phyloP scores from a whole-genome alignment of 306 rosid species.

The Boehmeria nivea region DNA sequence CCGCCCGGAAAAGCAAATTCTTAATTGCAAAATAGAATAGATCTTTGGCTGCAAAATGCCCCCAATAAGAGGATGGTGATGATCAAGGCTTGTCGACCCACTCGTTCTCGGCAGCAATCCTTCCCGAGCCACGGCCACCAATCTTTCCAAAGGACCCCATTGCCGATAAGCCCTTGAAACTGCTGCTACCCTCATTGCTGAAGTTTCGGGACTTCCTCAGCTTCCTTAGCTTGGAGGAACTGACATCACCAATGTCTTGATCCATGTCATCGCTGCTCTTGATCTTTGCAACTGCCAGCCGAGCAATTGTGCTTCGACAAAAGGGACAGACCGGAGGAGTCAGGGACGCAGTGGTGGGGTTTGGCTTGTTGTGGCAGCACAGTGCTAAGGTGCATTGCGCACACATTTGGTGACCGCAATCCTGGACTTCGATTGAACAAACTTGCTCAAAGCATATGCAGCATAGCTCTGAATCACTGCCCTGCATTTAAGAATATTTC shows the following conservation, averaged over 20 bases:
- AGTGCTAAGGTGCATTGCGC: constrained; percentile 90
- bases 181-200: constrained; percentile 69
- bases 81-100: constrained; percentile 56
- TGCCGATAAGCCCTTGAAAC: constrained; percentile 67
- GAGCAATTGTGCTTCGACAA: constrained; percentile 74
- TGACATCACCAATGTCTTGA: constrained; percentile 37
- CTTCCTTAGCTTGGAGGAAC: constrained; percentile 57
- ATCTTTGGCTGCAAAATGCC: constrained; percentile 21
- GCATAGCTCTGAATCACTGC: constrained; percentile 69
- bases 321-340: constrained; percentile 89
- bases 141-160: constrained; percentile 68
- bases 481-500: constrained; percentile 44
- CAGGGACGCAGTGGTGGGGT: constrained; percentile 57
- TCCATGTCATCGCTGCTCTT: constrained; percentile 44
- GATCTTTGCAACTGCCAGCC: constrained; percentile 45
- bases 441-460: constrained; percentile 96
- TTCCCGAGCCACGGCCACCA: constrained; percentile 60
- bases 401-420: constrained; percentile 96
- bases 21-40: constrained; percentile 18
- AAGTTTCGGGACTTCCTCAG: constrained; percentile 53
- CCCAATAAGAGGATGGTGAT: constrained; percentile 16
- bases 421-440: constrained; percentile 76
- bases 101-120: constrained; percentile 58
- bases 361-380: constrained; percentile 88
- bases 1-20: constrained; percentile 7